phyloP scores from a whole-genome alignment of 768 basidiomycete species.

The Termitomyces sp. region DNA sequence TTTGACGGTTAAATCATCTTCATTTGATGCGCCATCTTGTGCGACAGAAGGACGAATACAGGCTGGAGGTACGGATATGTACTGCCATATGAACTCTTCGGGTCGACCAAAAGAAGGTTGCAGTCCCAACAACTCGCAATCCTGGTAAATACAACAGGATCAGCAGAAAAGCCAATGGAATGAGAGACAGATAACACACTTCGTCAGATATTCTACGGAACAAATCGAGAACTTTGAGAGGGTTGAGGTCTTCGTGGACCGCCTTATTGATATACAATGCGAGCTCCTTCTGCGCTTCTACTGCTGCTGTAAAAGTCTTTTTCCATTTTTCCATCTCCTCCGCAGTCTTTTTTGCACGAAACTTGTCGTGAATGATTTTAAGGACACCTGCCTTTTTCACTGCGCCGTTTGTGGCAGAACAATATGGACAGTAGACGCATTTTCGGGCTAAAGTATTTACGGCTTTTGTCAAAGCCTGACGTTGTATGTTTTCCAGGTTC shows the following conservation, averaged over 20 bases:
- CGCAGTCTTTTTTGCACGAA: slow-evolving; percentile 87
- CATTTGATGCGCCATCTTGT: slow-evolving; percentile 97
- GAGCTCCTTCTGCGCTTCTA: slow-evolving; percentile 85
- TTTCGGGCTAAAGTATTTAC: slow-evolving; percentile 88
- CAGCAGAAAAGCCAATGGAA: neutral
- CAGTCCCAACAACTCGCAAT: slow-evolving; percentile 91
- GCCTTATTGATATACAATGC: slow-evolving; percentile 82
- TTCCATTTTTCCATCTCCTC: slow-evolving; percentile 89
- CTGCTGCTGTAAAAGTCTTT: slow-evolving; percentile 71
- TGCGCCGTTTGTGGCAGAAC: slow-evolving; percentile 87
- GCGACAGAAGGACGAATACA: slow-evolving; percentile 97
- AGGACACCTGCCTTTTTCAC: slow-evolving; percentile 95
- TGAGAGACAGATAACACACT: slow-evolving; percentile 32
- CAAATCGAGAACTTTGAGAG: slow-evolving; percentile 87
- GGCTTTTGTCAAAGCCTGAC: slow-evolving; percentile 75
- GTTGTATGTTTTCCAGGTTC: slow-evolving; percentile 88
- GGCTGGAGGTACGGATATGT: slow-evolving; percentile 95
- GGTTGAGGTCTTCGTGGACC: slow-evolving; percentile 89
- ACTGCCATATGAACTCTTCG: slow-evolving; percentile 99
- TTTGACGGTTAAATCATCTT: slow-evolving; percentile 97
- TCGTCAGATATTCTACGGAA: slow-evolving; percentile 92
- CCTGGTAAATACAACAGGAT: slow-evolving; percentile 38
- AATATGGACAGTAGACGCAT: slow-evolving; percentile 88
- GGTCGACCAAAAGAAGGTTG: slow-evolving; percentile 87
- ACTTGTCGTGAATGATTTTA: slow-evolving; percentile 98